A percentile compares a stretch with the other conserved stretches of the same genome.
phyloP scores from a whole-genome alignment of 129 eudicot genomes.

The Arctium minus region DNA sequence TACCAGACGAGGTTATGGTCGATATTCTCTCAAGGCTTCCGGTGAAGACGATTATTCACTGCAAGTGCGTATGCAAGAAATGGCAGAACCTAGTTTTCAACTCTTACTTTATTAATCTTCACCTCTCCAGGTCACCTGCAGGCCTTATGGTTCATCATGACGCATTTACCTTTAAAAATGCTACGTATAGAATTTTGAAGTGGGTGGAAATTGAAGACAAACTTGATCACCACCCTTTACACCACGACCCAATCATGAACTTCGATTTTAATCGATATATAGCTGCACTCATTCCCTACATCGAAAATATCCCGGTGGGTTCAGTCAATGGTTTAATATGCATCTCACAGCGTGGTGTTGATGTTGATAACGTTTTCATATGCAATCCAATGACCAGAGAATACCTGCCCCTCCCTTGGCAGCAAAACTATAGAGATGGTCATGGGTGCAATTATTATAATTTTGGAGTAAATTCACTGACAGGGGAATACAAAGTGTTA shows the following conservation, averaged over 20 bases:
- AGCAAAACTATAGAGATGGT: background rate
- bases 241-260: background rate
- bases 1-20: slow-evolving; percentile 22
- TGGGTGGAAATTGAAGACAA: slow-evolving; percentile 26
- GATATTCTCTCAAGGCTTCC: slow-evolving; percentile 46
- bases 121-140: slow-evolving; percentile 18
- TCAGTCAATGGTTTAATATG: slow-evolving; percentile 40
- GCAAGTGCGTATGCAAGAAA: slow-evolving; percentile 28
- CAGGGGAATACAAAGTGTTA: slow-evolving; percentile 26
- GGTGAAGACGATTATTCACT: slow-evolving; percentile 25
- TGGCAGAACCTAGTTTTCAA: slow-evolving; percentile 22
- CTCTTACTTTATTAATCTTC: slow-evolving; percentile 15
- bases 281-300: background rate
- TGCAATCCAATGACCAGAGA: slow-evolving; percentile 44
- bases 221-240: background rate
- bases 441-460: background rate
- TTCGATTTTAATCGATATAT: slow-evolving; percentile 4
- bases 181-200: background rate
- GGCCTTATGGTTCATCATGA: slow-evolving; percentile 21
- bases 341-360: slow-evolving; percentile 6
- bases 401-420: slow-evolving; percentile 27
- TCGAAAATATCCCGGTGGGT: background rate
- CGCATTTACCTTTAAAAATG: too few relatives aligned
- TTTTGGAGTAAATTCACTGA: slow-evolving; percentile 17
- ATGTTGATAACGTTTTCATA: slow-evolving; percentile 10